A percentile compares a stretch with the other conserved stretches of the same genome.
Conservation (phyloP, 306 rosid species). For the Sphenostylis stenocarpa region DNA sequence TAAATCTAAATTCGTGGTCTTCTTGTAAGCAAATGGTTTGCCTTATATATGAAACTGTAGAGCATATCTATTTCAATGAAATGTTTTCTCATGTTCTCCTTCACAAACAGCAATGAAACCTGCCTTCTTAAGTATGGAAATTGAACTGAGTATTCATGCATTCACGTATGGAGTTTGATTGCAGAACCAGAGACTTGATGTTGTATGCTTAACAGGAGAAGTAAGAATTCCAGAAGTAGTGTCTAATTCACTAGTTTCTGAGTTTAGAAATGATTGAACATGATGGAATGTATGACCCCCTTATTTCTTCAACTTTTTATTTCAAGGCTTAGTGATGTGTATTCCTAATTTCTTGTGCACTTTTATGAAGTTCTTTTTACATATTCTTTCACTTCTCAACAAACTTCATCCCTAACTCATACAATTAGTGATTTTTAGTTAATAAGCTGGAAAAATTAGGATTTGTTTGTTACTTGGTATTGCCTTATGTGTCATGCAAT, state of each 20-base stretch:
- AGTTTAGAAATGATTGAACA: neutral
- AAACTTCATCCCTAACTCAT: neutral
- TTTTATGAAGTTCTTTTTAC: neutral
- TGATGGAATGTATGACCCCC: neutral
- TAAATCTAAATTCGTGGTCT: neutral
- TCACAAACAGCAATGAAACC: neutral
- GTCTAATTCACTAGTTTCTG: neutral
- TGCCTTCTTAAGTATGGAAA: neutral
- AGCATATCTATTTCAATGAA: neutral
- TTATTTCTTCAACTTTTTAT: neutral
- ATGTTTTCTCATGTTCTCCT: neutral
- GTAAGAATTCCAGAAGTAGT: neutral
- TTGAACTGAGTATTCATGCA: too few relatives aligned
- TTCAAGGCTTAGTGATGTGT: neutral
- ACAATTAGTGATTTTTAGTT: too few relatives aligned
- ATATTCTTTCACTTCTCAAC: neutral
- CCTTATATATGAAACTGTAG: neutral
- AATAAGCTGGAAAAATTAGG: too few relatives aligned
- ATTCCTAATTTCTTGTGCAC: neutral
- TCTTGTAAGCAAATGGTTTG: neutral
- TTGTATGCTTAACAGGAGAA: neutral
- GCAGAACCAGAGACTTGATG: neutral
- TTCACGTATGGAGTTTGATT: neutral
- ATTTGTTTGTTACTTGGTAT: too few relatives aligned
- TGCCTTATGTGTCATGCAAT: too few relatives aligned